A percentile compares a stretch with the other conserved stretches of the same genome.
These are phyloP conservation scores for Nepenthes gracilis DNA, from an alignment of 148 eudicot species.

Conservation along the genomic window DNA sequence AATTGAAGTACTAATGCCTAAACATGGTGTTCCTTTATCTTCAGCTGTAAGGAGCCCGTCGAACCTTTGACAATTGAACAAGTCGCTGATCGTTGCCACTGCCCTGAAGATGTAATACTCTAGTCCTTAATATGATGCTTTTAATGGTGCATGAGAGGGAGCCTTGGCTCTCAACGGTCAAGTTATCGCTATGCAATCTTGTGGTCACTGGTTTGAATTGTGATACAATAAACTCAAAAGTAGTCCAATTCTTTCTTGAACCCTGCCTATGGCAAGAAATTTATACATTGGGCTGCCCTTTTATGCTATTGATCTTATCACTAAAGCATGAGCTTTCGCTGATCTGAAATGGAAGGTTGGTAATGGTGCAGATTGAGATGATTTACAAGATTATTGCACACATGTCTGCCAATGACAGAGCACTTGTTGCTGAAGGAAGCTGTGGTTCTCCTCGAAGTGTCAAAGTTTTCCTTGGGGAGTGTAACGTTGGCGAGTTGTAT, in stretches of 20 bases:
- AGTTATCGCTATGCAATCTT: no score
- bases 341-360: background rate
- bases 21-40: constrained; percentile 3
- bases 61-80: constrained; percentile 87
- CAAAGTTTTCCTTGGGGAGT: constrained; percentile 84
- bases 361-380: constrained; percentile 75
- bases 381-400: constrained; percentile 87
- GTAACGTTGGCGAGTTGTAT: constrained; percentile 66
- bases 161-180: no score
- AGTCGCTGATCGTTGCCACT: constrained; percentile 90
- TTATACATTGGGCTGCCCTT: no score
- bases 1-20: no score
- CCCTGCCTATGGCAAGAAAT: no score
- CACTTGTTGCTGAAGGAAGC: constrained; percentile 71
- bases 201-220: no score
- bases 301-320: background rate
- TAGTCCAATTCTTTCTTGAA: no score
- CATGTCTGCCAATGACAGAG: constrained; percentile 99
- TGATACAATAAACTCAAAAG: no score
- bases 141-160: no score
- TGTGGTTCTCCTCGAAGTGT: constrained; percentile 95
- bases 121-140: background rate
- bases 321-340: background rate
- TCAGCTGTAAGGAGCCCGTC: constrained; percentile 90
- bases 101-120: constrained; percentile 61